Base-by-base conservation (phyloP, 2,329 filamentous ascomycete genomes). In the Fusarium sp. region DNA sequence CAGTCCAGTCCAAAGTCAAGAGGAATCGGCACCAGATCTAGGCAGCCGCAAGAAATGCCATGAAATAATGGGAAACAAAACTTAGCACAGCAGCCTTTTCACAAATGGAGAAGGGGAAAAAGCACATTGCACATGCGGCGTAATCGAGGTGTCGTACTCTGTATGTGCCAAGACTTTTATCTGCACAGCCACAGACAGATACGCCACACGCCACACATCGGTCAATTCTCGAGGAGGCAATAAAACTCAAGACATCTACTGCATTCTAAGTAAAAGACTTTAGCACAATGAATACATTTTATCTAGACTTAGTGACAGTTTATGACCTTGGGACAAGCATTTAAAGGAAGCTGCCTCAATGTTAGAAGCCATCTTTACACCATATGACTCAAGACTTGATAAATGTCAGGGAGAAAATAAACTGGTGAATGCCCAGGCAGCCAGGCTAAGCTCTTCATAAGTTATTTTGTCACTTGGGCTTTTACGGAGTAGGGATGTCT, bases 181-280 rank as follows among this genome's bases (percentile, higher is more conserved):
- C 1, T 35, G 23, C 63, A 65, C 51, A 65, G 63, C 63, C 63
- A 66, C 51, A 51, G 1, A 18, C 2, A 0, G 0, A 3, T 4
- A 21, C 51, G 63, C 60, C 63, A 65, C 45, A 37, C 27, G 63
- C 60, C 63, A 66, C 61, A 46, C 11, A 18, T 18, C 51, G 23
- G 23, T 21, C n/a, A 33, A 25, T 19, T 10, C 11, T 14, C 11
- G 9, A 10, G n/a, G 16, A 14, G 11, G 46, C 46, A 33, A 33
- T 11, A 33, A 23, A 31, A 49, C 21, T 4, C 11, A 31, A 49
- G 10, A 31, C 4, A 31, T 23, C 8, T 49, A 2, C 9, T 29
- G 19, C 6, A 33, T 23, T 1, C 4, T 23, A 23, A 31, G 21
- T 7, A 23, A 23, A n/a, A 18, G 21, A 31, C 46, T 23, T 19